Conservation (phyloP, 2,329 filamentous ascomycete genomes). For the Aspergillus ochraceoroseus region DNA sequence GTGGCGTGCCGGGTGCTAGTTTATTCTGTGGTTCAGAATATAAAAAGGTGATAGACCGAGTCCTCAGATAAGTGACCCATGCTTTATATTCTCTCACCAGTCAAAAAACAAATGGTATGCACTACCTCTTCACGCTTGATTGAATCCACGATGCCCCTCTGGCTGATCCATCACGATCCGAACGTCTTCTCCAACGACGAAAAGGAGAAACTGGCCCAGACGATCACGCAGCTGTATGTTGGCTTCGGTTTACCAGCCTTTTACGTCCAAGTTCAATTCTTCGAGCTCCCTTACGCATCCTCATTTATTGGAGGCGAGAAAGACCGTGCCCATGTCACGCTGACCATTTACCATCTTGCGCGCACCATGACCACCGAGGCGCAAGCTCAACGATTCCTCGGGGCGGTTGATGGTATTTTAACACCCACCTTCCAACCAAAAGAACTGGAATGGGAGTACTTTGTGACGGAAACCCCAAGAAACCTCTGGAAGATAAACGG, state of each 20-base stretch:
- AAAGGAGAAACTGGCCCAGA: constrained; percentile 20
- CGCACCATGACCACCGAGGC: constrained; percentile 10
- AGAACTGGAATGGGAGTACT: constrained; percentile 24
- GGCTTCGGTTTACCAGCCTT: constrained; percentile 25
- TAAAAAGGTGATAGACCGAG: no score
- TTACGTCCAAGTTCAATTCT: constrained; percentile 30
- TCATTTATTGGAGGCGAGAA: constrained; percentile 12
- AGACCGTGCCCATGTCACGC: constrained; percentile 18
- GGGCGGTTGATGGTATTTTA: constrained; percentile 14
- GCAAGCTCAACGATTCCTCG: constrained; percentile 3
- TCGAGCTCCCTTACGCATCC: constrained; percentile 10
- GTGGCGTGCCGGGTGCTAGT: no score
- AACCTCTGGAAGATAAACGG: constrained; percentile 25
- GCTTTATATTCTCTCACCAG: no score
- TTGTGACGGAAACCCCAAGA: constrained; percentile 21
- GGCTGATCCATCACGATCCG: constrained; percentile 19
- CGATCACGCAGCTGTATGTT: constrained; percentile 27
- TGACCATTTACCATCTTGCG: constrained; percentile 22
- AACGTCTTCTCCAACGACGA: constrained; percentile 13
- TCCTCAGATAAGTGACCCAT: no score
- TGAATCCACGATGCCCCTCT: constrained; percentile 9
- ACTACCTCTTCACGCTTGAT: no score
- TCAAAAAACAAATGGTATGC: no score
- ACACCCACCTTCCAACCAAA: constrained; percentile 18
- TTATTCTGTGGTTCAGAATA: no score